Evolutionary conservation across 306 rosid species (phyloP).

Genomic region (Glycine latifolia): DNA sequence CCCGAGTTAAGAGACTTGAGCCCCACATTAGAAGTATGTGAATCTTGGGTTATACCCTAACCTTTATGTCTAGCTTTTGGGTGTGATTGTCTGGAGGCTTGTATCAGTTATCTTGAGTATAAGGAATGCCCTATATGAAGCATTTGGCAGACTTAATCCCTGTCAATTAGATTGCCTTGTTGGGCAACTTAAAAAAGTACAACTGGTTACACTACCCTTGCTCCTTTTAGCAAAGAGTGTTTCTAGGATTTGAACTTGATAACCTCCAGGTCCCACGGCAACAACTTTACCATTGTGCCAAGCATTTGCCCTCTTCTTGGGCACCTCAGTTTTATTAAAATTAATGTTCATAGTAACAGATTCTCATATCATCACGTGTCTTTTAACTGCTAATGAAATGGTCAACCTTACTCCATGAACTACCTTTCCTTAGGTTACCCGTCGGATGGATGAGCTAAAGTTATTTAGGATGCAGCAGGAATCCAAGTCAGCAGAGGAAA

Average conservation of each 20-base stretch:
- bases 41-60: background rate
- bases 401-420: constrained; percentile 7
- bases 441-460: constrained; percentile 79
- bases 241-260: background rate
- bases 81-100: background rate
- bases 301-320: background rate
- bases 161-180: background rate
- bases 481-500: constrained; percentile 65
- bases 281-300: background rate
- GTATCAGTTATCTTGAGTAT: background rate
- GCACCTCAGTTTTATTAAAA: constrained; percentile 18
- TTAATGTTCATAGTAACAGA: background rate
- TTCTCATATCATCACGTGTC: background rate
- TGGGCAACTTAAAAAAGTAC: background rate
- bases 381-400: constrained; percentile 30
- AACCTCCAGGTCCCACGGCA: background rate
- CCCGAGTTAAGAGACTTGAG: background rate
- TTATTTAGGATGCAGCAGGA: constrained; percentile 75
- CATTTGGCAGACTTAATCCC: constrained; percentile 5
- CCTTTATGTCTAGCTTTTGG: no score
- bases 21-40: no score
- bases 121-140: constrained; percentile 1
- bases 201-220: background rate
- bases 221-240: background rate
- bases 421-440: constrained; percentile 63